Base-by-base conservation (phyloP, 2,329 filamentous ascomycete species). In the Xylaria sp. region DNA sequence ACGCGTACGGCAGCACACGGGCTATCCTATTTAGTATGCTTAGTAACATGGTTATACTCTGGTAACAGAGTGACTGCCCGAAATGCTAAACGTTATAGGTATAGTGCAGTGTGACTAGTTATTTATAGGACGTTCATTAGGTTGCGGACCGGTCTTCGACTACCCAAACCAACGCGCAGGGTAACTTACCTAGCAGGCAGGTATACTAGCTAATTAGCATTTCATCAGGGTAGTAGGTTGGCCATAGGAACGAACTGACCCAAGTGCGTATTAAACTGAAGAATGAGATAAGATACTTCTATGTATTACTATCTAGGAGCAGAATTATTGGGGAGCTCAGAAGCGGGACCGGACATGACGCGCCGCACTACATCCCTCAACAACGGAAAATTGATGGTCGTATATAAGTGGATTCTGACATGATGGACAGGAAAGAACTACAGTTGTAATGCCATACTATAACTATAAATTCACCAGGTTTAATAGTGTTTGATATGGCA, bases 71-170 rank as follows among this genome's bases (percentile, higher is more conserved):
- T 48, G 39, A 61, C n/a, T 48, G 41, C n/a, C 7, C n/a, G 3
- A 18, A 34, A 58, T 41, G 25, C 55, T 64, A 13, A 20, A 58
- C 39, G 23, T 56, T 20, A 50, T 41, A 34, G 56, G 60, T 56
- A 34, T 31, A 31, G 56, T 55, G 55, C 7, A 31, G 51, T 31
- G 28, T 61, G 41, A 60, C 60, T 51, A 64, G 60, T 64, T 68
- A 68, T 68, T 68, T 64, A 64, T 67, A 67, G 65, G 58, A 58
- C 25, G 51, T n/a, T 28, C n/a, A 55, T 37, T 37, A 20, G 52
- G 28, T 37, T 54, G 31, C 57, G 55, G 52, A 63, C 65, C 23
- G 3, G 65, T 57, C 57, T 57, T 37, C 34, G 25, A 52, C 4
- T 50, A 50, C 3, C 15, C 15, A 55, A 7, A n/a, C 7, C n/a